Evolutionary conservation across 176 grass and related monocot species (phyloP), one percentile per base, ranked within the genome.

Genomic region (maize (Zea mays)): DNA sequence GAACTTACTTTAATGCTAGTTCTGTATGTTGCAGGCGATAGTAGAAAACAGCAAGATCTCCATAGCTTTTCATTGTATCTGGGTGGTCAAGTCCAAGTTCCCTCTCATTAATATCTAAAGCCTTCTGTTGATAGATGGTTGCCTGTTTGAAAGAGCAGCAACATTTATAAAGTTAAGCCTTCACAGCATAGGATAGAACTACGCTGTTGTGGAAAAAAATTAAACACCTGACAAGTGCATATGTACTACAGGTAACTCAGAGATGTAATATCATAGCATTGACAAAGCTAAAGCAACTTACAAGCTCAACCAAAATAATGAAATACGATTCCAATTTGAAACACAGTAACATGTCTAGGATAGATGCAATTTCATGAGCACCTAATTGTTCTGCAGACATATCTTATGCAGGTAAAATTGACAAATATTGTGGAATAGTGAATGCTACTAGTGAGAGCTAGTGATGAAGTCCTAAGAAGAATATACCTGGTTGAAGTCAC

Each of bases 41-140:
- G 61, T 98, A 98, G 74, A 98, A 98, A 92, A 98, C 96, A 52
- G 96, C 96, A 75, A 98, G 96, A 82, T 98, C 96, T 51, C 96
- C 96, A 49, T 98, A 98, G 89, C 96, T 98, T 92, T 98, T 98
- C 96, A 98, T 98, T 49, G 96, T 98, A 86, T 98, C 96, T 86
- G 96, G 92, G 69, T 98, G 96, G 88, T 98, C 96, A 82, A 98
- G 89, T 69, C 96, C 96, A 79, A 98, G 89, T 90, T 98, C 96
- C 67, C 96, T 94, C 84, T 94, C 96, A 57, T 98, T 98, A 69
- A 98, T 94, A 90, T 98, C 91, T 73, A 98, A 83, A 83, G 96
- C 96, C 62, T 98, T 98, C 73, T 98, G 91, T 79, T 98, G 96
- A 84, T 98, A 98, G 71, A 98, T 94, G 62, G 96, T 94, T 78